Evolutionary conservation across 2,329 filamentous ascomycete genomes (phyloP).

Genomic region (Fusarium sp.): DNA sequence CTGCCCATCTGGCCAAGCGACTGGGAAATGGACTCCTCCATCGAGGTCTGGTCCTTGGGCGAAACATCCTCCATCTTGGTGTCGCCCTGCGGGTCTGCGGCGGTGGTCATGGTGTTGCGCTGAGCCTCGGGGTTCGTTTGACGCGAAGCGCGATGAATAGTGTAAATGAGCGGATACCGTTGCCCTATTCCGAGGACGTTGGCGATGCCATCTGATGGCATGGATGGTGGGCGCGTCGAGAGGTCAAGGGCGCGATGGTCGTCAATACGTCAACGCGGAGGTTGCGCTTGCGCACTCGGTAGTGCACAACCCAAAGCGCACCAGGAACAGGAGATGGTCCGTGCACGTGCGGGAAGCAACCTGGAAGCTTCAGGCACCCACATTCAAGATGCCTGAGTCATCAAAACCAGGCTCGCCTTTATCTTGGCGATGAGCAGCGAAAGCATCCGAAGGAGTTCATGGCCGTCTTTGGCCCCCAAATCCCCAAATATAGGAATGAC

Average conservation of each 20-base stretch:
- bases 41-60: conserved; percentile 43
- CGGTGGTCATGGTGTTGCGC: conserved; percentile 44
- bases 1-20: conserved; percentile 51
- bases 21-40: conserved; percentile 41
- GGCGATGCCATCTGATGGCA: conserved; percentile 34
- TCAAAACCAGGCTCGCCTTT: neutral
- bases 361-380: neutral
- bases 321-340: conserved; percentile 30
- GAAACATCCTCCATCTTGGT: conserved; percentile 44
- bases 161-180: neutral
- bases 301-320: neutral
- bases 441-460: neutral
- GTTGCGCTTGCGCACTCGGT: conserved; percentile 20
- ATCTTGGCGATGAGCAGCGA: neutral
- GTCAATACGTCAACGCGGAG: conserved; percentile 29
- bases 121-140: neutral
- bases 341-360: conserved; percentile 21
- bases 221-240: conserved; percentile 24
- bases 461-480: neutral
- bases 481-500: neutral
- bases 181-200: conserved; percentile 12
- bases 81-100: conserved; percentile 30
- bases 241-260: conserved; percentile 9
- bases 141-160: neutral
- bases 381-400: conserved; percentile 33